These are phyloP conservation scores for Turnera subulata DNA, from an alignment of 345 rosid genomes.

Conservation along the genomic window DNA sequence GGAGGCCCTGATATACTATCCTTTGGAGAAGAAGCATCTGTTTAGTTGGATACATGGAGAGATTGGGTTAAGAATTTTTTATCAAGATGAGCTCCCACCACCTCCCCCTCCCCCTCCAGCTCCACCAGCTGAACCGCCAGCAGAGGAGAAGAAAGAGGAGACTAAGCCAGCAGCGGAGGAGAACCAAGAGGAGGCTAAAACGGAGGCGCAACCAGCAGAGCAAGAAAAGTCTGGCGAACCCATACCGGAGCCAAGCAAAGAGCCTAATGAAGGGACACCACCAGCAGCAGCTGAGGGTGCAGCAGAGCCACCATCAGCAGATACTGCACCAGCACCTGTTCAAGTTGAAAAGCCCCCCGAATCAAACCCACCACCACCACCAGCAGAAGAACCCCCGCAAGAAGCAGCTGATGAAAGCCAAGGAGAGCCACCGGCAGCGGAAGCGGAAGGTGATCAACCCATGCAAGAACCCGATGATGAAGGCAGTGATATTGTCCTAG, in stretches of 20 bases:
- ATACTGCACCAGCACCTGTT: slow-evolving; percentile 19
- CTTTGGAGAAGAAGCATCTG: slow-evolving; percentile 55
- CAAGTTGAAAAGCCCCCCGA: slow-evolving; percentile 22
- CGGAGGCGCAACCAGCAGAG: slow-evolving; percentile 1
- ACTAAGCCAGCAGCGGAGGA: slow-evolving; percentile 3
- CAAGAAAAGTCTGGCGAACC: background rate
- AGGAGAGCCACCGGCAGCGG: slow-evolving; percentile 8
- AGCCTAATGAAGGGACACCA: background rate
- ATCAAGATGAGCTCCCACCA: slow-evolving; percentile 39
- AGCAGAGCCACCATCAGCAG: slow-evolving; percentile 14
- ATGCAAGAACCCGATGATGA: background rate
- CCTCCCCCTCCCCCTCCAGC: slow-evolving; percentile 19
- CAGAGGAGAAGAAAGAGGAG: slow-evolving; percentile 28
- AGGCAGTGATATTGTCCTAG: slow-evolving; percentile 33
- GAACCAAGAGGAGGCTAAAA: background rate
- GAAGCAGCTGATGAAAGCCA: slow-evolving; percentile 12
- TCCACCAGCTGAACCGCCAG: slow-evolving; percentile 20
- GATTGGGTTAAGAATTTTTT: slow-evolving; percentile 69
- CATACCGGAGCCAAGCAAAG: background rate
- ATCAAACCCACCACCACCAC: slow-evolving; percentile 10
- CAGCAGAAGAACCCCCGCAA: slow-evolving; percentile 11
- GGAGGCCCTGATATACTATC: slow-evolving; percentile 75
- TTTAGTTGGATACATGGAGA: slow-evolving; percentile 66
- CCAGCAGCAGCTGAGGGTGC: slow-evolving; percentile 13
- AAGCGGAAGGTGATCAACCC: slow-evolving; percentile 1